These are phyloP conservation scores for Zasmidium cellare DNA, from an alignment of 2,329 filamentous ascomycete species.

Conservation along the genomic window DNA sequence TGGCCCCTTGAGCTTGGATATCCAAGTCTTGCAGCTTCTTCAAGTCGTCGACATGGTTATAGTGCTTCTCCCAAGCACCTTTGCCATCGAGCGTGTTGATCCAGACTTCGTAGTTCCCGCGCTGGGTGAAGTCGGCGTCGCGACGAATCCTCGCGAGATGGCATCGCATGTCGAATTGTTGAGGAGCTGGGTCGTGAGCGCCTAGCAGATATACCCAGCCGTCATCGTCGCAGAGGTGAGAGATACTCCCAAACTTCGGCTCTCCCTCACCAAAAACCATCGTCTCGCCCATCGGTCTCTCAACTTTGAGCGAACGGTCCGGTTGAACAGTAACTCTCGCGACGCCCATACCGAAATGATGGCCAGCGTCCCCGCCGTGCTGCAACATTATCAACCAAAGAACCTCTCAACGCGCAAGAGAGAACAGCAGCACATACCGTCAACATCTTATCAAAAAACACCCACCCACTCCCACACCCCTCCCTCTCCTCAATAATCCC, in stretches of 20 bases:
- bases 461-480: constrained; percentile 6
- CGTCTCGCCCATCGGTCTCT: constrained; percentile 8
- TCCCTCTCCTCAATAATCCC: constrained; percentile 8
- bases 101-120: constrained; percentile 10
- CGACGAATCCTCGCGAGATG: constrained; percentile 6
- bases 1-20: constrained; percentile 1
- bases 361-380: background rate
- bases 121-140: constrained; percentile 9
- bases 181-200: background rate
- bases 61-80: constrained; percentile 1
- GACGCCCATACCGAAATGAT: constrained; percentile 4
- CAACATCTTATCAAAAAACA: constrained; percentile 9
- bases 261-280: constrained; percentile 7
- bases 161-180: constrained; percentile 1
- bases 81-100: constrained; percentile 5
- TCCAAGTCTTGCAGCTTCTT: constrained; percentile 4
- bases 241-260: constrained; percentile 5
- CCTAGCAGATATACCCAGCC: constrained; percentile 8
- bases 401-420: background rate
- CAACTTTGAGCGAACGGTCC: background rate
- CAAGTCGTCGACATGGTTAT: background rate
- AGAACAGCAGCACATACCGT: background rate
- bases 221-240: constrained; percentile 5
- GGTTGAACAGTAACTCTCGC: constrained; percentile 3
- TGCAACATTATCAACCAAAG: background rate